Conservation (phyloP, 1,139 yeast genomes). For the Yamadazyma membranifaciens region DNA sequence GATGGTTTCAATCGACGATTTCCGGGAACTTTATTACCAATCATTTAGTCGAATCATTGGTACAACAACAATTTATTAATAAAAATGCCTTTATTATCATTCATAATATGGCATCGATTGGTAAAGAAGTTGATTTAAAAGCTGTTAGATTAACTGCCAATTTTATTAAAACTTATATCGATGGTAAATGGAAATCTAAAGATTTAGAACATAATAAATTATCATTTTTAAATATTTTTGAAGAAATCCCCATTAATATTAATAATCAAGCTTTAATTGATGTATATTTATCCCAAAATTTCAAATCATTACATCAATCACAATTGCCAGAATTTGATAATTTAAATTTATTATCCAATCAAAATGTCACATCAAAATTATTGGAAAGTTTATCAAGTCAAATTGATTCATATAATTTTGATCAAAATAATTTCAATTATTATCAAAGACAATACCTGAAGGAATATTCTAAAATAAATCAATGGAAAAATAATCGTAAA, state of each 20-base stretch:
- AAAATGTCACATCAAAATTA: slow-evolving; percentile 45
- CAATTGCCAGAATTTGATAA: slow-evolving; percentile 33
- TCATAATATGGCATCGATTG: slow-evolving; percentile 70
- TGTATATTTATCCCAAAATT: slow-evolving; percentile 31
- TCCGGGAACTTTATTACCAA: slow-evolving; percentile 71
- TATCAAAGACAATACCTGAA: slow-evolving; percentile 77
- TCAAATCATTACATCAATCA: slow-evolving; percentile 13
- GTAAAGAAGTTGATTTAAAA: slow-evolving; percentile 61
- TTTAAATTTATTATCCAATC: slow-evolving; percentile 44
- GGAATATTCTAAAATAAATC: slow-evolving; percentile 67
- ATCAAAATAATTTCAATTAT: slow-evolving; percentile 78
- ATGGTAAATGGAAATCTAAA: slow-evolving; percentile 65
- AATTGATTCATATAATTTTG: slow-evolving; percentile 76
- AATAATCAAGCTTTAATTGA: slow-evolving; percentile 52
- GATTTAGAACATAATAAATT: slow-evolving; percentile 60
- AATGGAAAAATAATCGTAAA: slow-evolving; percentile 74
- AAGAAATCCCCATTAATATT: slow-evolving; percentile 66
- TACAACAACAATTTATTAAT: slow-evolving; percentile 61
- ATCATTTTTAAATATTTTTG: slow-evolving; percentile 67
- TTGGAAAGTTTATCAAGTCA: slow-evolving; percentile 73
- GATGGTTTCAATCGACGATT: slow-evolving; percentile 76
- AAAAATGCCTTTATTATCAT: slow-evolving; percentile 67
- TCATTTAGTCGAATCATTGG: slow-evolving; percentile 64
- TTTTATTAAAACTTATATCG: slow-evolving; percentile 57
- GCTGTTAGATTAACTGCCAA: slow-evolving; percentile 68